Evolutionary conservation across 139 green algal genomes (phyloP), one percentile per base, ranked within the genome.

Genomic region (Chlorella sp.): DNA sequence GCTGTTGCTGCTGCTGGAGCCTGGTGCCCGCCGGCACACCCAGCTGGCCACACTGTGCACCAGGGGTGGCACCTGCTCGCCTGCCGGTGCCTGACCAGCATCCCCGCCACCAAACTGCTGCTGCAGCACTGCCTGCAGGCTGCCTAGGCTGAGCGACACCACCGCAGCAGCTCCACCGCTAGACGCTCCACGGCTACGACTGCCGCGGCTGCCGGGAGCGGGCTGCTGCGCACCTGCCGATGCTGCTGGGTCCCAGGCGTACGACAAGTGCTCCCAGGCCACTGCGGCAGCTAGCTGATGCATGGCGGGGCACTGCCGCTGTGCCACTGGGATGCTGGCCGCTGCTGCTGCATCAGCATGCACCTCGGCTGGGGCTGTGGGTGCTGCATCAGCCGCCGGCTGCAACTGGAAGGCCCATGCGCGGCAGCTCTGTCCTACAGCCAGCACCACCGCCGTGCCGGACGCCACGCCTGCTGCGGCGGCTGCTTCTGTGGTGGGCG

Each of bases 221-320:
- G 65, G 65, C 39, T 38, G 41, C 39, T 13, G 39, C 69, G 17
- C 12, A 2, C 16, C 57, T 30, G 57, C 17, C 78, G 70, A 15
- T 60, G 68, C 26, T 21, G 70, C 39, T 21, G 34, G 34, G 18
- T 74, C 68, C 68, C 70, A 78, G 41, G 39, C 32, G 70, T 38
- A 78, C 17, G 32, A 15, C 26, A 78, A 36, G 39, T 78, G 70
- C 70, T 78, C 70, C 70, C 70, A 78, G 15, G 70, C 70, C 28
- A 78, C 70, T 26, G 70, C 70, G 5, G 70, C 78, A 9, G 78
- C 55, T 32, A 84, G 78, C 44, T 84, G 78, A 18, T 55, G 63
- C 44, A 7, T 30, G 4, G 57, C 78, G 1, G 65, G 3, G 57
- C 78, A 84, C 28, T 32, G 56, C 0, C 15, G 21, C 32, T 68